Conservation (phyloP, 177 flowering plant genomes). For the Vitis hybrid region DNA sequence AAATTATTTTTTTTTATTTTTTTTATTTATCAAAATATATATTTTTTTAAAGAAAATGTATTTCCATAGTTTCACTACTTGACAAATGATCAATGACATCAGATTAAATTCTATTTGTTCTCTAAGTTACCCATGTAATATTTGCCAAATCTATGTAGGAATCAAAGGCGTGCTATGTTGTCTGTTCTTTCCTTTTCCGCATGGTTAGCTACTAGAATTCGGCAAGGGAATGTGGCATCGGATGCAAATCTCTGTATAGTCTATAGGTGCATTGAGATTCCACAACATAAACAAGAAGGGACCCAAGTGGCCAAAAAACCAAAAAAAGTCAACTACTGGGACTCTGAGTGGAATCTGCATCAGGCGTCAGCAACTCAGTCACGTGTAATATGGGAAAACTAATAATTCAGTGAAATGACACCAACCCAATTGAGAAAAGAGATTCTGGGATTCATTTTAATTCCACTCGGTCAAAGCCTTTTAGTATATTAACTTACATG, state of each 20-base stretch:
- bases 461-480: background rate
- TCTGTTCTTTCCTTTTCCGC: too few relatives aligned
- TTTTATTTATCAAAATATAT: too few relatives aligned
- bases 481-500: background rate
- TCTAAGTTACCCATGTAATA: too few relatives aligned
- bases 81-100: too few relatives aligned
- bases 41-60: too few relatives aligned
- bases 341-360: conserved; percentile 37
- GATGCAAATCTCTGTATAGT: conserved; percentile 8
- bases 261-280: conserved; percentile 4
- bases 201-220: too few relatives aligned
- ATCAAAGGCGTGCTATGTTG: too few relatives aligned
- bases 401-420: background rate
- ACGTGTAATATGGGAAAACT: background rate
- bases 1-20: too few relatives aligned
- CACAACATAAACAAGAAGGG: background rate
- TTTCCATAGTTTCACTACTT: too few relatives aligned
- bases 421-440: background rate
- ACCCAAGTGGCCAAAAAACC: conserved; percentile 3
- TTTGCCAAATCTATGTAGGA: too few relatives aligned
- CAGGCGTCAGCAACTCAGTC: conserved; percentile 28
- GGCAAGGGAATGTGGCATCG: conserved; percentile 1
- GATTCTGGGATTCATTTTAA: conserved; percentile 7
- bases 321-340: conserved; percentile 17
- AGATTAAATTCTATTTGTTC: too few relatives aligned